Evolutionary conservation across 257 asterid species (phyloP).

Genomic region (Nicotiana undulata): DNA sequence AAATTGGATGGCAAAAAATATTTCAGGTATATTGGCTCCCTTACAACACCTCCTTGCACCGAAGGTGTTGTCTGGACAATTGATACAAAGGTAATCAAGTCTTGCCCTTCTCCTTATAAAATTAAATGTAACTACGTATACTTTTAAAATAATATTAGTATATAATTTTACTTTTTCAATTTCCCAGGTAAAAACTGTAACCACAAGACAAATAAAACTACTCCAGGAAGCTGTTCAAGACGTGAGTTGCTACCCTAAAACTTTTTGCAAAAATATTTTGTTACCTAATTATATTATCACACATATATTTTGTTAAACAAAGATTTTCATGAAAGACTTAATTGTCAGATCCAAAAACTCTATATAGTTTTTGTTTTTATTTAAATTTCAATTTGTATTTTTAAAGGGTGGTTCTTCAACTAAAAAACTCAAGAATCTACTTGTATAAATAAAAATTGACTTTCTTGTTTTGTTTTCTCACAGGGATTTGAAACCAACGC

Average conservation of each 20-base stretch:
- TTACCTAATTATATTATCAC: neutral
- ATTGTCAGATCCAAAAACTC: too few species aligned
- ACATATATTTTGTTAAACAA: neutral
- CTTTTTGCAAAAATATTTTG: neutral
- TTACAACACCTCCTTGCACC: slow-evolving; percentile 67
- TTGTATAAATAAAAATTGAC: neutral
- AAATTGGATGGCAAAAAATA: slow-evolving; percentile 36
- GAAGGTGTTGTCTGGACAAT: slow-evolving; percentile 46
- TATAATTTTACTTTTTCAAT: neutral
- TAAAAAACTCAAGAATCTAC: neutral
- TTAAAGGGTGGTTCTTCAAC: neutral
- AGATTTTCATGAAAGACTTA: too few species aligned
- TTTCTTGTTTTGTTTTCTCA: neutral
- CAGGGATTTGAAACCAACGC: neutral
- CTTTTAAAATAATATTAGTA: neutral
- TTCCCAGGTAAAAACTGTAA: slow-evolving; percentile 42
- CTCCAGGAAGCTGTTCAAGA: slow-evolving; percentile 51
- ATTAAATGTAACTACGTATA: too few species aligned
- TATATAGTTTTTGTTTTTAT: neutral
- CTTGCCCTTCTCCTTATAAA: neutral
- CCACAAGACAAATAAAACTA: slow-evolving; percentile 38
- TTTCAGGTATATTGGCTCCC: slow-evolving; percentile 54
- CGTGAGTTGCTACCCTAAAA: slow-evolving; percentile 23
- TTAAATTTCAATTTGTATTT: neutral
- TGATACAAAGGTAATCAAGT: slow-evolving; percentile 25